Percentiles rank a stretch among this genome's conserved stretches.
These are phyloP conservation scores for Populus deltoides DNA, from an alignment of 345 rosid species.

Conservation along the genomic window DNA sequence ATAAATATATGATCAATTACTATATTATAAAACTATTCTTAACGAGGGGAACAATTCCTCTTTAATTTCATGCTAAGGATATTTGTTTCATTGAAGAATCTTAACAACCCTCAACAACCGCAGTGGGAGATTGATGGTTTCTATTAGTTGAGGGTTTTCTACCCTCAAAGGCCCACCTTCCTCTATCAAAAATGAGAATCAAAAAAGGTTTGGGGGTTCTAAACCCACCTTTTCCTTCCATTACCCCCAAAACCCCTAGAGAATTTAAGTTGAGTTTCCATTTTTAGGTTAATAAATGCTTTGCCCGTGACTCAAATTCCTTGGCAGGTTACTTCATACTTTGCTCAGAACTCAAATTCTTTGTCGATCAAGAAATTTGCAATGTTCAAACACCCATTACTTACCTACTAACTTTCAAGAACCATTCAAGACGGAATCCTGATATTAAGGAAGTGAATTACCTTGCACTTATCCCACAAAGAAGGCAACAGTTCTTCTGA, in stretches of 20 bases:
- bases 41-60: neutral
- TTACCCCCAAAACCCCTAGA: neutral
- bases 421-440: neutral
- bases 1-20: neutral
- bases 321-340: neutral
- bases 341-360: neutral
- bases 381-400: neutral
- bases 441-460: conserved; percentile 15
- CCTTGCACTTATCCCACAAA: conserved; percentile 99
- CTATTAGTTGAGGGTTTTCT: neutral
- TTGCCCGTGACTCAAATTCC: neutral
- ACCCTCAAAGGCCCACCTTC: neutral
- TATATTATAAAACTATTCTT: neutral
- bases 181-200: neutral
- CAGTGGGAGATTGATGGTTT: neutral
- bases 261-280: neutral
- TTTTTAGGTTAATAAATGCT: neutral
- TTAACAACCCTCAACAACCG: neutral
- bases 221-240: neutral
- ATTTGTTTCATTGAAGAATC: neutral
- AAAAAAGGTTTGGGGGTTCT: neutral
- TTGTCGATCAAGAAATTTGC: neutral
- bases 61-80: neutral
- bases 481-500: conserved; percentile 93
- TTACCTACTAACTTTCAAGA: neutral